These are phyloP conservation scores for Solanum corneliomulleri DNA, from an alignment of 257 asterid genomes.

Conservation along the genomic window DNA sequence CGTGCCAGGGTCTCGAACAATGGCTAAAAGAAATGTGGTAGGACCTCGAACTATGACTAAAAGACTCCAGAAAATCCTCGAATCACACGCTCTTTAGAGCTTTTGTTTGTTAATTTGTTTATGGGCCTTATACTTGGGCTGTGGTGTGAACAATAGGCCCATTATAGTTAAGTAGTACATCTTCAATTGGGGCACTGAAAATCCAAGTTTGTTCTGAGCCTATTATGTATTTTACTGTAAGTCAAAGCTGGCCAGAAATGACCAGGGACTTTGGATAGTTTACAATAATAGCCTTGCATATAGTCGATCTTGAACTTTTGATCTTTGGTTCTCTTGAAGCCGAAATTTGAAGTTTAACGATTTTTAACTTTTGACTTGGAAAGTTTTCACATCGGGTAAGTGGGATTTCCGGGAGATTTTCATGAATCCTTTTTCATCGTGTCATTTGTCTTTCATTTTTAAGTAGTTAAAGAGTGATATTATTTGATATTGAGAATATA, in stretches of 20 bases:
- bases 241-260: not conserved
- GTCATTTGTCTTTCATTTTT: not conserved
- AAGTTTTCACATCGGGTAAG: not conserved
- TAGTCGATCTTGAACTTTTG: not conserved
- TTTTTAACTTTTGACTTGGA: not conserved
- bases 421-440: not conserved
- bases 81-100: not conserved
- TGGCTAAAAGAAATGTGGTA: not conserved
- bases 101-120: not conserved
- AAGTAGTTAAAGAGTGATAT: not conserved
- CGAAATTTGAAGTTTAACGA: not conserved
- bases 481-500: not conserved
- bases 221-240: not conserved
- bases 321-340: not conserved
- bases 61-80: not conserved
- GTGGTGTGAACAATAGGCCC: not conserved
- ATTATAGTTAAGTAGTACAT: not conserved
- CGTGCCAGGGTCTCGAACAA: not conserved
- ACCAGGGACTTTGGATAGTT: not conserved
- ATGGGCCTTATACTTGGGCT: not conserved
- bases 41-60: not conserved
- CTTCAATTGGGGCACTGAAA: not conserved
- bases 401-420: rapidly evolving
- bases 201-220: not conserved
- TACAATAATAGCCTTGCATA: not conserved